phyloP scores from a whole-genome alignment of 148 eudicot species.

The Oxyria digyna region DNA sequence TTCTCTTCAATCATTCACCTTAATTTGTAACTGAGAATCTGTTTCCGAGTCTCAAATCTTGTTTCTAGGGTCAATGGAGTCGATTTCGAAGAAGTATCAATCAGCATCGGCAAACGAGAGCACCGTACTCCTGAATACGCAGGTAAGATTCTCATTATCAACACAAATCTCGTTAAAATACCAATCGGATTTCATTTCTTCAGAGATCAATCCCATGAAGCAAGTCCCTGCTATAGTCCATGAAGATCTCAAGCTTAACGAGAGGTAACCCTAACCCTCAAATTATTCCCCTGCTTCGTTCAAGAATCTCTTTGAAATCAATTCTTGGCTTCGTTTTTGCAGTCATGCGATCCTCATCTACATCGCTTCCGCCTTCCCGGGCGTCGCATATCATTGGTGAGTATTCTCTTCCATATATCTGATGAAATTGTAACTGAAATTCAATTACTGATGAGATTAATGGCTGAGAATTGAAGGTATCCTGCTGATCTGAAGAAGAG shows the following conservation, averaged over 20 bases:
- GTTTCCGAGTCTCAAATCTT: no score
- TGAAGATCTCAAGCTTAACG: constrained; percentile 31
- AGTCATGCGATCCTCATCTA: constrained; percentile 29
- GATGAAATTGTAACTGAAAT: no score
- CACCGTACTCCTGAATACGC: constrained; percentile 10
- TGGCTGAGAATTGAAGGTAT: constrained; percentile 18
- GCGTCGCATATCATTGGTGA: constrained; percentile 25
- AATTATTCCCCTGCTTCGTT: neutral
- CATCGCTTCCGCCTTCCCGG: constrained; percentile 20
- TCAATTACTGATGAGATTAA: neutral
- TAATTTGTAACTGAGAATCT: neutral
- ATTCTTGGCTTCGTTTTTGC: neutral
- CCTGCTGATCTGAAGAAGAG: constrained; percentile 22
- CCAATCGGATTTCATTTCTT: neutral
- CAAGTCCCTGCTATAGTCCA: constrained; percentile 31
- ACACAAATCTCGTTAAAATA: neutral
- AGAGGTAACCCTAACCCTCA: constrained; percentile 23
- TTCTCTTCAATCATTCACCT: neutral
- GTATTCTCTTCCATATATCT: neutral
- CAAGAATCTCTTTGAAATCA: neutral
- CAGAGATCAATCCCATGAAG: constrained; percentile 32
- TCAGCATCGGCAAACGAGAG: constrained; percentile 6
- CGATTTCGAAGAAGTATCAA: constrained; percentile 16
- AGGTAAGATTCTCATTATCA: neutral
- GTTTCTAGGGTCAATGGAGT: constrained; percentile 12